Evolutionary conservation across 768 basidiomycete genomes (phyloP), one percentile per base, ranked within the genome.

Genomic region (Arthromyces matolae): DNA sequence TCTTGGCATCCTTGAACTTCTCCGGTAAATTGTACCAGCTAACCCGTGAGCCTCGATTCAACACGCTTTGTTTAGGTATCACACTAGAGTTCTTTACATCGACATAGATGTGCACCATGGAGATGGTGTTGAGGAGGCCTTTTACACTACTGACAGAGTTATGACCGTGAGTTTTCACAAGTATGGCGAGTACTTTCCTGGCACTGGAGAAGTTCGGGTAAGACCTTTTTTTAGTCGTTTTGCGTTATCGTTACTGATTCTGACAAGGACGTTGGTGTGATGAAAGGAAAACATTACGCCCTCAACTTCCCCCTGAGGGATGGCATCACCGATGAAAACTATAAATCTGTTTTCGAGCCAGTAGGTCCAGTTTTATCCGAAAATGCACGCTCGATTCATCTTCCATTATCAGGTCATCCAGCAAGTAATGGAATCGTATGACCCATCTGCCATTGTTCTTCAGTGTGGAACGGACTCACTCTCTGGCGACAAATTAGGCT

Each of bases 121-220:
- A 13, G 96, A 99, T 65, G 96, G 96, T 34, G 96, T 99, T 19
- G 96, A 99, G 64, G 96, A 99, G 67, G 96, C 96, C 0, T 99
- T 99, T 65, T 99, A 98, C 66, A 94, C 93, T 3, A 98, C 96
- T 18, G 95, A 99, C 64, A 79, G 96, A 35, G 96, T 99, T 47
- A 98, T 98, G 96, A 98, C 95, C 0, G 85, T 85, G 60, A 93
- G 90, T 58, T 96, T 98, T 69, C 96, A 99, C 65, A 97, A 98
- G 67, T 99, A 97, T 55, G 96, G 96, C 27, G 96, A 99, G 67
- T 99, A 89, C 67, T 99, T 99, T 67, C 96, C 96, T 22, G 96
- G 96, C 33, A 99, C 96, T 5, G 96, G 96, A n/a, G 94, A 96
- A 66, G 73, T 96, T 32, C 79, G 94, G 56, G 91, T 91, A 61